Base-by-base conservation (phyloP, 2,329 filamentous ascomycete species). In the Fusarium sambucinum region DNA sequence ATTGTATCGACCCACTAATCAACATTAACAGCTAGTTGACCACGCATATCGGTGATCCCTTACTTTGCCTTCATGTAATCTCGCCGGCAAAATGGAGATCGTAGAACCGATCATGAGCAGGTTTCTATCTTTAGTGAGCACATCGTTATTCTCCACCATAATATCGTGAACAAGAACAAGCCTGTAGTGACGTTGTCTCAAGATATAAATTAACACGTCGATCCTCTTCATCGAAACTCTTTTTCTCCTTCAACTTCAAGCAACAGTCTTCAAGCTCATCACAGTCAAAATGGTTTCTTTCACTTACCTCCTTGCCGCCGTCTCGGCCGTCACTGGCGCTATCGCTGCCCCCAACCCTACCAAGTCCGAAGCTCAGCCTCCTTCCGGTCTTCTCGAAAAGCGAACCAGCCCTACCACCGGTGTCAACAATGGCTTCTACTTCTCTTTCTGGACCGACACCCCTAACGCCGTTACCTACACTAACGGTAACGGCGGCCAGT, bases 361-460 rank as follows among this genome's bases (percentile, higher is more conserved):
- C 5, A 64, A 64, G 10, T 23, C 30, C 16, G 23, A 52, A 13
- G 66, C 59, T 54, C 42, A 76, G 77, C 41, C 73, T 79, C 16
- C 47, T 38, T 29, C 33, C 23, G 33, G 76, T 60, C 30, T 50
- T 4, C 21, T 37, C n/a, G 33, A 37, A 10, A 68, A 67, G 62
- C 74, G 74, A 9, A 80, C 78, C 8, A 17, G n/a, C 2, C 77
- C 83, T 46, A 84, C 71, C 29, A 74, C 73, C 1, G 78, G 78
- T 9, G 74, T 46, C 7, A 74, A 75, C 68, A 78, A 81, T 51
- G 83, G 83, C 12, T 74, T 41, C 72, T 85, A 80, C 72, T 85
- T 82, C 63, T 83, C 79, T 6, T 85, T 79, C 76, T 84, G 83
- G 83, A 82, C 81, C 46, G 81, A 85, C 42, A 81, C 80, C 2